Base-by-base conservation (phyloP, 805 yeast species). In the Cyberlindnera japonica region DNA sequence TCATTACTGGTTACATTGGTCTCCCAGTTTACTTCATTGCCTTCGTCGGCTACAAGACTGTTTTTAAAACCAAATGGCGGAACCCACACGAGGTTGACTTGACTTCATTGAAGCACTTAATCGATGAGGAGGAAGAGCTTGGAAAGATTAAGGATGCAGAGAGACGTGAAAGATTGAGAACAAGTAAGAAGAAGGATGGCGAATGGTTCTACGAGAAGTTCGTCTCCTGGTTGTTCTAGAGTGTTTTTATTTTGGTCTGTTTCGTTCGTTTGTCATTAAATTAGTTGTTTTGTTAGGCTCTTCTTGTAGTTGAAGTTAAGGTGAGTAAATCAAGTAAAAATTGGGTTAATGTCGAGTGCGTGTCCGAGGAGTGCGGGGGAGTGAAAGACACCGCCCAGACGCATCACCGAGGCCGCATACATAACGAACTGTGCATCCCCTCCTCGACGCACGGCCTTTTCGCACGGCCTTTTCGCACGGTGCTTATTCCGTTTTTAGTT, bases 1-100 rank as follows among this genome's bases (percentile, higher is more conserved):
- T 85, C 57, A 81, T 84, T 55, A 82, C 91, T 24, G 89, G 90
- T 33, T 83, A 84, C 63, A 80, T 84, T 53, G 84, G 52, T 15
- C 14, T 44, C 7, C 87, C 87, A 27, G 79, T 82, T 9, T 83
- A 71, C 51, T 24, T 79, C 28, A 64, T 76, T 33, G 65, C 73
- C 43, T 72, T 65, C 49, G 53, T 72, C 47, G 87, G 85, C 6
- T 80, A 77, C 69, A 82, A 82, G 64, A 14, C 79, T 30, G 50
- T 65, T 47, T 63, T 62, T 58, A 77, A 71, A 58, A 70, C 83
- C 24, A 69, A 67, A 50, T 43, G 69, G 25, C 67, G 75, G 38
- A 59, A 55, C 32, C 72, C 85, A 7, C 64, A 63, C 33, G 84
- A 81, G 50, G 81, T 75, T 22, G 90, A 83, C 59, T 66, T 81